Percentiles rank a stretch among this genome's conserved stretches.
Conservation (phyloP, 1,284 basidiomycete genomes). For the Coniferiporia weirii region DNA sequence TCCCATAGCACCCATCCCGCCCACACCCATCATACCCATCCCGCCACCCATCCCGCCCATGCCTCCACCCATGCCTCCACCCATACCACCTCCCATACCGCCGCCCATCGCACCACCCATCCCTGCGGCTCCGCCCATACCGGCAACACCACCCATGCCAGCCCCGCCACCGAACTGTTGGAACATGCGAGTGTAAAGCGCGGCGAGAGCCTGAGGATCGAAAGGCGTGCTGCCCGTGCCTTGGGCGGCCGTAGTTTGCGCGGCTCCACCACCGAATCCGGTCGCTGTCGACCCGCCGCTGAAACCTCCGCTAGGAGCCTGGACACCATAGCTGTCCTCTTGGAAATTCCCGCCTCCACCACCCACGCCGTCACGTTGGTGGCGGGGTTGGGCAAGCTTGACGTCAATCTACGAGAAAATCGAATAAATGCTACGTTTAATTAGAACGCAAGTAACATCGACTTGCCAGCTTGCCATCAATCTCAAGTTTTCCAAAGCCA, state of each 20-base stretch:
- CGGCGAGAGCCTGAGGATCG: constrained; percentile 75
- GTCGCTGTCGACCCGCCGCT: constrained; percentile 22
- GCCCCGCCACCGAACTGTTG: constrained; percentile 56
- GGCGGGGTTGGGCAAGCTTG: constrained; percentile 86
- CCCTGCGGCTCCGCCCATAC: constrained; percentile 27
- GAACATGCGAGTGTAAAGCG: constrained; percentile 81
- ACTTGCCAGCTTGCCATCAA: constrained; percentile 87
- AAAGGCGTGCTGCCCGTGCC: constrained; percentile 54
- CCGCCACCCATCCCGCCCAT: constrained; percentile 32
- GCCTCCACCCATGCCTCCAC: constrained; percentile 37
- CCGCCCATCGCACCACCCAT: constrained; percentile 27
- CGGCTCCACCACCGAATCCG: constrained; percentile 14
- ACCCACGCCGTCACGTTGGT: constrained; percentile 52
- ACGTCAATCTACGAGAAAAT: constrained; percentile 75
- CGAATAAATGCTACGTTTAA: constrained; percentile 7
- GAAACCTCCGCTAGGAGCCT: constrained; percentile 22
- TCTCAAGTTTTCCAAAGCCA: constrained; percentile 79
- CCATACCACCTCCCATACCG: constrained; percentile 35
- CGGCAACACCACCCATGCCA: constrained; percentile 37
- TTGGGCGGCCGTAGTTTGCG: constrained; percentile 21
- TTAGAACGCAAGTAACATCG: constrained; percentile 7
- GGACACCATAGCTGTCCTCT: constrained; percentile 21
- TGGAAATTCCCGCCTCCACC: constrained; percentile 11
- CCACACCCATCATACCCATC: constrained; percentile 32
- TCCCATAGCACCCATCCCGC: constrained; percentile 32